Evolutionary conservation across 108 stramenopile species (phyloP), one percentile per base, ranked within the genome.

Genomic region (Nannochloropsis gaditana): DNA sequence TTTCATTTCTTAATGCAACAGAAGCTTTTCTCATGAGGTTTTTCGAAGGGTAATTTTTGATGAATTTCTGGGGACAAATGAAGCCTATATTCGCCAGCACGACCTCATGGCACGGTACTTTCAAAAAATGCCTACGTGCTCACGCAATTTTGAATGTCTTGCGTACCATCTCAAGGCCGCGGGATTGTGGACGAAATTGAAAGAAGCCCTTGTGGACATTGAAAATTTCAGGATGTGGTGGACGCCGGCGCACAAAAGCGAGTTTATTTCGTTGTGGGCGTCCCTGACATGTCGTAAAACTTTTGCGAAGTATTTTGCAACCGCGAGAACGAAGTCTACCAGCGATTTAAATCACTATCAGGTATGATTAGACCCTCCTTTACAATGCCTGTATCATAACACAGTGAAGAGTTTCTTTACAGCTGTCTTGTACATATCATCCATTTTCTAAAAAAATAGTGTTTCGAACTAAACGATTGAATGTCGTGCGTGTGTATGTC

Each of bases 211-310:
- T 11, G 88, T 90, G 11, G 91, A 92, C 47, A 87, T 92, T 44
- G 86, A 87, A 11, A 91, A 90, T 83, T 92, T 92, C 47, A 45
- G 59, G 5, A 44, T 90, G 15, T 92, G 92, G 92, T 91, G 92
- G 90, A 88, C 89, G 31, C 85, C 89, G 11, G 79, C 42, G 31
- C 90, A 91, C 81, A 90, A 85, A 41, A 79, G 59, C 85, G 91
- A 92, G 83, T 92, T 92, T 21, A 45, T 92, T n/a, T 79, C 88
- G 9, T 45, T 92, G 2, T 92, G 92, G 92, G 89, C 91, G 41
- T 88, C 87, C 19, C 50, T 92, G 79, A 91, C 90, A 42, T 89
- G 81, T n/a, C 59, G 15, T 15, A 73, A 45, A 73, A n/a, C 59
- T 73, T 31, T 31, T 31, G 31, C 31, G 31, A 31, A 31, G 31